Evolutionary conservation across 768 basidiomycete species (phyloP), one percentile per base, ranked within the genome.

Genomic region (Tulasnella sp.): DNA sequence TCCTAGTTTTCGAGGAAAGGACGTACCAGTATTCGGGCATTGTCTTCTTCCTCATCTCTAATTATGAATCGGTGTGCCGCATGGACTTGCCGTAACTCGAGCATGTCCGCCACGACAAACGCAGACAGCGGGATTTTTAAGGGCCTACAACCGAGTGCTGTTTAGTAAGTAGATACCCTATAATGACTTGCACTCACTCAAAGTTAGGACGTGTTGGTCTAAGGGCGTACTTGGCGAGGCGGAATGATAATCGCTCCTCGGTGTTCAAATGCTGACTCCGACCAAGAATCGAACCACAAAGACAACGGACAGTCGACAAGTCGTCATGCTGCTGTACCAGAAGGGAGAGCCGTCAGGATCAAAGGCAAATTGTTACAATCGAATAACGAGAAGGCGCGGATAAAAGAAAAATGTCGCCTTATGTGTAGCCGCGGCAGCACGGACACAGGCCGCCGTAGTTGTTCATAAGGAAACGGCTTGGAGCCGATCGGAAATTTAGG

Each of bases 21-120:
- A 87, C 93, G 80, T 78, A 98, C 96, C 82, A 98, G 87, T 20
- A 98, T 89, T 77, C 93, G 88, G 5, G 94, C 91, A 40, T 88
- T 89, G 81, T 95, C 94, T 41, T 93, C 91, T 83, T 97, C 96
- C 82, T 97, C 96, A 81, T 98, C 97, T 22, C 91, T 88, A 44
- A 99, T 86, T 46, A 96, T 89, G 84, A 99, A 98, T 14, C 96
- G 93, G 86, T 98, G 96, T 0, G 94, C 93, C 1, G 96, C 96
- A 84, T 98, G 97, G 1, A 97, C 96, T 78, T 94, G 93, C 6
- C 95, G 93, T 77, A 94, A 93, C 84, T 97, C 97, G 41, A 90
- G 89, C 94, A 99, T 94, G 83, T 98, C 96, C 81, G 95, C 92
- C 18, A 96, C 90, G 42, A 99, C 90, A 86, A 95, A 97, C n/a